Evolutionary conservation across 73 alveolate species (phyloP).

Genomic region (Paramecium sonneborni): DNA sequence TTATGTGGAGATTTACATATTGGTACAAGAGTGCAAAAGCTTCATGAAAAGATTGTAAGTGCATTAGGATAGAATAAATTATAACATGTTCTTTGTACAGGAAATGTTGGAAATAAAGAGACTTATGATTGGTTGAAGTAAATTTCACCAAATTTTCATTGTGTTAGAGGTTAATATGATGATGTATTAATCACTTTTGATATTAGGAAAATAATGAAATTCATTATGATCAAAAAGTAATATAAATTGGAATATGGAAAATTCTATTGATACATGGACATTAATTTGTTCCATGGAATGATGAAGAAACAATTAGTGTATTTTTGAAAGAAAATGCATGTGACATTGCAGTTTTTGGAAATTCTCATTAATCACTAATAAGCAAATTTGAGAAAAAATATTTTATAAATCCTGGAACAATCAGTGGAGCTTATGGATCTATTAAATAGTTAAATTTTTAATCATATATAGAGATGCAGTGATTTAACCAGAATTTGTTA

Average conservation of each 20-base stretch:
- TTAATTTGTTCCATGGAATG: slow-evolving; percentile 98
- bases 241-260: slow-evolving; percentile 89
- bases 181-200: slow-evolving; percentile 65
- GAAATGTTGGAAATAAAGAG: slow-evolving; percentile 94
- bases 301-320: slow-evolving; percentile 90
- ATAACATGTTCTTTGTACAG: slow-evolving; percentile 91
- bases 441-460: slow-evolving; percentile 54
- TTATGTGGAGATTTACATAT: slow-evolving; percentile 90
- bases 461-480: slow-evolving; percentile 48
- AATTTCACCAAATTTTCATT: slow-evolving; percentile 76
- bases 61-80: slow-evolving; percentile 83
- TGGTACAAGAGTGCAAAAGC: slow-evolving; percentile 85
- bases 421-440: slow-evolving; percentile 91
- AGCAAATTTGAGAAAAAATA: slow-evolving; percentile 93
- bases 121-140: slow-evolving; percentile 89
- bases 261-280: slow-evolving; percentile 95
- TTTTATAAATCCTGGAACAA: slow-evolving; percentile 96
- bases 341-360: slow-evolving; percentile 93
- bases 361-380: slow-evolving; percentile 88
- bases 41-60: slow-evolving; percentile 86
- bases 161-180: slow-evolving; percentile 92
- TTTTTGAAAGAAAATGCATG: slow-evolving; percentile 87
- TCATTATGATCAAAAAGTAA: slow-evolving; percentile 71
- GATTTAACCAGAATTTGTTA: slow-evolving; percentile 64
- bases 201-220: slow-evolving; percentile 76